Conservation (phyloP, 352 stramenopile species). For the Thalassiosira exigua region DNA sequence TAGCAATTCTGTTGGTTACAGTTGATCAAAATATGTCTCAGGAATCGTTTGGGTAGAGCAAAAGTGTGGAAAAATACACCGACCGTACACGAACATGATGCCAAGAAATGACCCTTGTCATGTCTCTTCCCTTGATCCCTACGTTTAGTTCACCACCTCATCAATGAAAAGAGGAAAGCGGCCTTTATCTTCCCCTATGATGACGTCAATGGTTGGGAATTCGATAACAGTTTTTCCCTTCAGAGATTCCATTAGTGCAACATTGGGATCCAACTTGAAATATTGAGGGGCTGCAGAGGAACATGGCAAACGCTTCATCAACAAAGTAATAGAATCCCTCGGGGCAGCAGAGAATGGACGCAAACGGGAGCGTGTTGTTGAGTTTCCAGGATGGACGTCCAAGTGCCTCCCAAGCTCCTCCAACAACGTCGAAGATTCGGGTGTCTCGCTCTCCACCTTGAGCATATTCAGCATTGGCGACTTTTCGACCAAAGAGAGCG, state of each 20-base stretch:
- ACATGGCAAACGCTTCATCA: conserved; percentile 68
- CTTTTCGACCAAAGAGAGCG: neutral
- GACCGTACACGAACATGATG: too few relatives aligned
- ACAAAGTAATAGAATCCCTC: conserved; percentile 35
- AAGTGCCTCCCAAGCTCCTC: conserved; percentile 44
- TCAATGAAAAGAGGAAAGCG: conserved; percentile 45
- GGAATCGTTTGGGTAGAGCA: too few relatives aligned
- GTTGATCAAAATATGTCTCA: too few relatives aligned
- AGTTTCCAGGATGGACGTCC: conserved; percentile 47
- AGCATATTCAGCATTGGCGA: conserved; percentile 18
- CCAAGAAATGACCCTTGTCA: too few relatives aligned
- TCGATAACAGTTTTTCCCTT: conserved; percentile 76
- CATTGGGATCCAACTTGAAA: conserved; percentile 46
- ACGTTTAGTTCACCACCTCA: conserved; percentile 21
- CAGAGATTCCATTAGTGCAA: conserved; percentile 56
- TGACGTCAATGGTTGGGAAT: conserved; percentile 73
- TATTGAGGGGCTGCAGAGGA: conserved; percentile 60
- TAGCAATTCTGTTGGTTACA: too few relatives aligned
- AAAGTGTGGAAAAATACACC: too few relatives aligned
- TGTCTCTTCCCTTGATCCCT: too few relatives aligned
- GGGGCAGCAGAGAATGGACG: conserved; percentile 33
- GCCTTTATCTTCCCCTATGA: conserved; percentile 39
- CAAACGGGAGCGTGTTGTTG: conserved; percentile 30
- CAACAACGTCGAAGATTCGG: conserved; percentile 32
- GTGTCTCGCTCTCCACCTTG: conserved; percentile 31